Evolutionary conservation across 257 asterid species (phyloP), one percentile per base, ranked within the genome.

Genomic region (Solanum commersonii): DNA sequence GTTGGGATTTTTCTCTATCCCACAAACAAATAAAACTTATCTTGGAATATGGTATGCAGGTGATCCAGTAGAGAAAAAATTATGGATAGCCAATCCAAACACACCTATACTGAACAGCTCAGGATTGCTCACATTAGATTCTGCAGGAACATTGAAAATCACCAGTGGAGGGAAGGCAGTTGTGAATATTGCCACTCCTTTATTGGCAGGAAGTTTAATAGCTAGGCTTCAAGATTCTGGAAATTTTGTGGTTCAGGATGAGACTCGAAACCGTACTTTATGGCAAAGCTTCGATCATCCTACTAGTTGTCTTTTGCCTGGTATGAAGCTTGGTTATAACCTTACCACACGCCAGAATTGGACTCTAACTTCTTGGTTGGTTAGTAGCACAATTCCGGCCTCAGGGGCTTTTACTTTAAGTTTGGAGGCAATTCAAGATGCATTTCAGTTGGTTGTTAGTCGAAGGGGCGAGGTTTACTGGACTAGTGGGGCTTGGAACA

Each of bases 241-340:
- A 42, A 78, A 78, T 25, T 78, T 78, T 8, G 84, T 78, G 25
- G 3, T 78, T 42, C 84, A 78, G 63, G 63, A 78, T 78, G 63
- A 25, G 6, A 78, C 84, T 78, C 63, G 25, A 37, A 78, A 78
- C 35, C 18, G 0, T 8, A 78, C 63, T 78, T 78, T 25, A 15
- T 78, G 84, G 84, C 65, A 42, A 78, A 95, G 98, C 73, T 93
- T 90, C 25, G 96, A 94, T 89, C 88, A 92, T 90, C 98, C 98
- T 13, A 93, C 94, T 0, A 90, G 89, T 56, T 90, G 91, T 20
- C 92, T 95, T 87, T 91, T 95, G 18, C 93, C 96, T 25, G 92
- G 91, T 29, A 95, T 94, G 95, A 94, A 85, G 89, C 88, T 94
- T 6, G 92, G 96, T 3, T 76, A 87, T 72, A 88, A 95, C 68